Conservation (phyloP, 2,329 filamentous ascomycete species). For the Aureobasidium subglaciale region DNA sequence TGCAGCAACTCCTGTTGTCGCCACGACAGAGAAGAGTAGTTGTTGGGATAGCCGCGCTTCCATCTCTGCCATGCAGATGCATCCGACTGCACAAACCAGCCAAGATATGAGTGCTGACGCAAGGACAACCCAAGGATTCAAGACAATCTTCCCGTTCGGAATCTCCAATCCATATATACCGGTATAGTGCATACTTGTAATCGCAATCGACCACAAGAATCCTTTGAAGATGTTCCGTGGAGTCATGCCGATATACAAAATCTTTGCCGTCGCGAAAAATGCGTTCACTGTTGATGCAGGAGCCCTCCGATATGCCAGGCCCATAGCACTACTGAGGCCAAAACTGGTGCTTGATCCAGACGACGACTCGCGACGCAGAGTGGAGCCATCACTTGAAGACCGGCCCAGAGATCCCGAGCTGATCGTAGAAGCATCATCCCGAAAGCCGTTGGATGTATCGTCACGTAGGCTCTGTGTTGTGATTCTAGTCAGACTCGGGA, state of each 20-base stretch:
- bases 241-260: slow-evolving; percentile 23
- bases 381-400: slow-evolving; percentile 10
- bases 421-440: slow-evolving; percentile 1
- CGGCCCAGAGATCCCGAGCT: not conserved
- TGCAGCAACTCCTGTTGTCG: slow-evolving; percentile 29
- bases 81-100: slow-evolving; percentile 28
- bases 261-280: slow-evolving; percentile 20
- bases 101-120: slow-evolving; percentile 29
- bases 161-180: slow-evolving; percentile 28
- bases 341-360: slow-evolving; percentile 13
- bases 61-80: slow-evolving; percentile 28
- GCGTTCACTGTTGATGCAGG: slow-evolving; percentile 18
- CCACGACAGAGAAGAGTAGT: slow-evolving; percentile 27
- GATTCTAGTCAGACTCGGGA: not conserved
- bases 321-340: slow-evolving; percentile 14
- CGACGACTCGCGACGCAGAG: slow-evolving; percentile 10
- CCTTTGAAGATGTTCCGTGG: slow-evolving; percentile 24
- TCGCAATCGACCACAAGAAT: slow-evolving; percentile 29
- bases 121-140: slow-evolving; percentile 24
- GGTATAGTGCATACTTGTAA: slow-evolving; percentile 30
- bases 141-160: slow-evolving; percentile 24
- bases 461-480: slow-evolving; percentile 6
- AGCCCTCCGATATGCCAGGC: slow-evolving; percentile 6
- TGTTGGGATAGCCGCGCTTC: slow-evolving; percentile 29
- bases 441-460: not conserved